Evolutionary conservation across 441 rosid genomes (phyloP), one percentile per base, ranked within the genome.

Genomic region (Syzygium syzygioides): DNA sequence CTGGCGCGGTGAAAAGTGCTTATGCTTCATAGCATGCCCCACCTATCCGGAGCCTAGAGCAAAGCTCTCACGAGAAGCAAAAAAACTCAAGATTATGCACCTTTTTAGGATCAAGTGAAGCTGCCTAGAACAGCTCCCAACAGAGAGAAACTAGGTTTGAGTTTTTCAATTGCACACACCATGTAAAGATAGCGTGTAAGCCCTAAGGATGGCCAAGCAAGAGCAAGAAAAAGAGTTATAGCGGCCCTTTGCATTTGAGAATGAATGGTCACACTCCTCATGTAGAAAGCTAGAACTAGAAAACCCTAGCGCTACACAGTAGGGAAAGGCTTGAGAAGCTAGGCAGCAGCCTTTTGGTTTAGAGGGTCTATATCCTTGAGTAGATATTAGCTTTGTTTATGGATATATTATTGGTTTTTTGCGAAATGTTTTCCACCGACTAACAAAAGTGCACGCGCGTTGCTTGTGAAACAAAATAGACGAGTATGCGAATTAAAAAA

Each of bases 1-100:
- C 28, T 1, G 4, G 6, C 0, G 0, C 7, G 48, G 48, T 4
- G 8, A 19, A 34, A 68, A 5, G 26, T 11, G 19, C 48, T 4
- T 2, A 2, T 34, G 79, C 26, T 9, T 34, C 14, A 13, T 10
- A 11, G 19, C 79, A 34, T 17, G 79, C 14, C 48, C 79, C 20
- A 9, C 45, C 48, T 32, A 68, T 68, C 2, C 26, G 6, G 14
- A 34, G 79, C 48, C 79, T 68, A 41, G 3, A 68, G 18, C 45
- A 1, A 9, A 68, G 20, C 26, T 6, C 14, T 68, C 28, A 0
- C 14, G 5, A 68, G 48, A 19, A 19, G 79, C 79, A 10, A 34
- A 18, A 10, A 34, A 18, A 12, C 48, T 45, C 48, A 45, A 34
- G 80, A 19, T 37, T 10, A 5, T 10, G 80, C 28, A 37, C 80